Conservation (phyloP, 2,329 filamentous ascomycete species). For the Byssothecium circinans region DNA sequence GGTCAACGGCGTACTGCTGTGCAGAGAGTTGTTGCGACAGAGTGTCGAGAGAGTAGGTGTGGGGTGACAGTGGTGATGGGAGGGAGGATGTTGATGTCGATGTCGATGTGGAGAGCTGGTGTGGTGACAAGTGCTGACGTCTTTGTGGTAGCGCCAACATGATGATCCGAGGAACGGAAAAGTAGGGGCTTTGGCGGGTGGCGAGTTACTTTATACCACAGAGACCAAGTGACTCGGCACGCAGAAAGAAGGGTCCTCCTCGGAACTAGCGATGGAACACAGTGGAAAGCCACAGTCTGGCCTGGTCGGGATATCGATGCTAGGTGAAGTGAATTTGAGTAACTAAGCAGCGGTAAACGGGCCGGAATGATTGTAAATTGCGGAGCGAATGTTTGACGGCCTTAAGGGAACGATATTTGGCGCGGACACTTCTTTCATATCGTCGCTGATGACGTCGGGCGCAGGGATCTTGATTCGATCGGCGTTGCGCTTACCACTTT, state of each 20-base stretch:
- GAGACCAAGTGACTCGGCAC: neutral
- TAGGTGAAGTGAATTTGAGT: slow-evolving; percentile 19
- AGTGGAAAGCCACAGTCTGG: slow-evolving; percentile 27
- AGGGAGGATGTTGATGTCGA: slow-evolving; percentile 24
- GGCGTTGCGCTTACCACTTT: too few species aligned
- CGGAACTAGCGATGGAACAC: slow-evolving; percentile 33
- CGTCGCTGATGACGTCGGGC: too few species aligned
- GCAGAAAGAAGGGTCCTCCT: slow-evolving; percentile 29
- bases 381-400: slow-evolving; percentile 35
- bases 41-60: slow-evolving; percentile 32
- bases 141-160: slow-evolving; percentile 43
- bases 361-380: slow-evolving; percentile 36
- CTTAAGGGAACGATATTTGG: slow-evolving; percentile 11
- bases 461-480: too few species aligned
- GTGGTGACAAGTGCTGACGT: slow-evolving; percentile 40
- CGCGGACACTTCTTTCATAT: too few species aligned
- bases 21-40: slow-evolving; percentile 28
- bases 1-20: slow-evolving; percentile 31
- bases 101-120: slow-evolving; percentile 20
- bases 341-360: neutral
- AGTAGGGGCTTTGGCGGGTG: slow-evolving; percentile 39
- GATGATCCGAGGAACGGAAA: slow-evolving; percentile 33
- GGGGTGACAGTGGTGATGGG: slow-evolving; percentile 34
- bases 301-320: slow-evolving; percentile 32
- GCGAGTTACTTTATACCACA: slow-evolving; percentile 41